Evolutionary conservation across 164 flowering plant species (phyloP), one percentile per base, ranked within the genome.

Genomic region (Litsea cubeba): DNA sequence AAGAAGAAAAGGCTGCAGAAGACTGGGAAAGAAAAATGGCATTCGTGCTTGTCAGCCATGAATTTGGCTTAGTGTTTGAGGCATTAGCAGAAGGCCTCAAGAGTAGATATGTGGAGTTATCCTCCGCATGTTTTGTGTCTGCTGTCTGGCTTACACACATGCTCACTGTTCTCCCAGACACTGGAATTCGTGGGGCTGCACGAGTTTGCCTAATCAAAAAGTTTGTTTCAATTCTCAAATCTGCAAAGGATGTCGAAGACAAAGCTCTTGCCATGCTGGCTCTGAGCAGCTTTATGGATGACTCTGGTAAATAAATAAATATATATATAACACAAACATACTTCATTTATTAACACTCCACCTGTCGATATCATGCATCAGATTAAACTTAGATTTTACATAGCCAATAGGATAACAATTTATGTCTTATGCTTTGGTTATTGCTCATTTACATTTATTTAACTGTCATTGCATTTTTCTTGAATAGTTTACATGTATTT

Each of bases 21-120:
- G 82, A 86, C 50, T 92, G 97, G 97, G 97, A 92, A 74, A 89
- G 84, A 77, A 92, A 84, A 80, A 82, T 87, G 84, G 91, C 92
- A 50, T 90, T 76, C 78, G 90, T 82, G 79, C 77, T 92, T 35
- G 93, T 80, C 72, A 86, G 87, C 81, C 95, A 92, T 82, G 97
- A 92, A 76, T 90, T 90, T 72, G 95, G 97, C 67, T 81, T 90
- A 24, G 75, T 92, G 70, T 90, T 92, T 84, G 95, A 90, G 79
- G 93, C 90, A 78, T 84, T 92, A 65, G 88, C 90, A 66, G 92
- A 89, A 78, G 93, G 97, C 76, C 68, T 92, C 63, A 87, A 82
- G 71, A 90, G 93, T 75, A 82, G 72, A 82, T 67, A 81, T 63
- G 82, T 85, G 65, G 90, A 89, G 65, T 69, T 92, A 77, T 71